Evolutionary conservation across 2,329 filamentous ascomycete genomes (phyloP), one percentile per base, ranked within the genome.

Genomic region (Thelonectria blattea): DNA sequence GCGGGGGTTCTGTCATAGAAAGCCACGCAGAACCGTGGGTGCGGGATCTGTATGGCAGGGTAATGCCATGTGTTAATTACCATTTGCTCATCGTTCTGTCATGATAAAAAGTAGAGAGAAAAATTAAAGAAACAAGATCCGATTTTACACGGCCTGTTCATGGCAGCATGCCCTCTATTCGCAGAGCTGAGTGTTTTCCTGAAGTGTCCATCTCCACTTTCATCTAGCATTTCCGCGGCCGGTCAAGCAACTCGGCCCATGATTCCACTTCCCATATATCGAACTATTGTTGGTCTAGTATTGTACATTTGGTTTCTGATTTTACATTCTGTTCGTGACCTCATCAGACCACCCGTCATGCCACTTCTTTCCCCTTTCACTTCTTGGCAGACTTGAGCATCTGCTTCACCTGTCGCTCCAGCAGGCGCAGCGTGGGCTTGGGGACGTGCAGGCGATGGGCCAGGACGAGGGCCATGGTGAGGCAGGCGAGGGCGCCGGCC

Each of bases 401-500:
- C 54, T 75, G 70, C 71, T 77, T 77, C 63, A 85, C 50, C 52
- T 77, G 79, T 73, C 79, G 80, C 74, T 86, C 78, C 27, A 93
- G 77, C 61, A 91, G 72, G 55, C 80, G 83, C 51, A 90, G 76
- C 1, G 87, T 87, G 30, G 87, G 80, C 66, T 83, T 87, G 1
- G 92, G 91, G 54, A 93, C 82, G 78, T 90, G 91, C 56, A 96
- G 77, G 42, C 92, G 84, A 69, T 89, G 92, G 11, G 91, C 91
- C 39, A 97, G 80, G 1, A 97, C 84, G 20, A 97, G 80, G 0
- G 89, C 89, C 46, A 92, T 92, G 0, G 92, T 96, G 62, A 99
- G 79, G 18, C 99, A 80, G 2, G 91, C 92, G 67, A 99, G 79
- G 61, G 89, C 91, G 41, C 95, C 94, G 2, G 95, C 95, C 78